Conservation (phyloP, 768 basidiomycete genomes). For the Podaxis pistillaris region DNA sequence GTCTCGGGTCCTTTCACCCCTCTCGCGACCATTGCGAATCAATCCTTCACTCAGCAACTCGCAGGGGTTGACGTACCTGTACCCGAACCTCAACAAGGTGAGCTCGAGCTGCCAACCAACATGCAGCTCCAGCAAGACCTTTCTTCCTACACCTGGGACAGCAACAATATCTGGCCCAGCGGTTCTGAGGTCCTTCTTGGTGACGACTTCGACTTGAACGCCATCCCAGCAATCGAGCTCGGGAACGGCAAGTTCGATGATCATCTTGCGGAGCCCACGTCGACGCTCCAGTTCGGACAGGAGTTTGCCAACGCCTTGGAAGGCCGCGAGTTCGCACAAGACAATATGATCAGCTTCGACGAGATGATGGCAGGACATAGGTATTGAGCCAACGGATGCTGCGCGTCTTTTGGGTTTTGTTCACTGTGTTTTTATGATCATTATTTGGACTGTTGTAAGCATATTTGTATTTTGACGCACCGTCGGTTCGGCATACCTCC, state of each 20-base stretch:
- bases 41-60: slow-evolving; percentile 22
- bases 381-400: slow-evolving; percentile 33
- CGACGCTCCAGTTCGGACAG: slow-evolving; percentile 30
- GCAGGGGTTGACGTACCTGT: slow-evolving; percentile 18
- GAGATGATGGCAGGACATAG: slow-evolving; percentile 40
- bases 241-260: slow-evolving; percentile 46
- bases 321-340: slow-evolving; percentile 22
- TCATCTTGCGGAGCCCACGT: slow-evolving; percentile 21
- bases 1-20: slow-evolving; percentile 51
- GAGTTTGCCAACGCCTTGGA: slow-evolving; percentile 31
- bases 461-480: slow-evolving; percentile 27
- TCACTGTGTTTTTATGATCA: slow-evolving; percentile 18
- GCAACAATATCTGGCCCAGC: slow-evolving; percentile 29
- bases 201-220: slow-evolving; percentile 65
- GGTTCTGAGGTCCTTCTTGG: slow-evolving; percentile 38
- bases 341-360: slow-evolving; percentile 36
- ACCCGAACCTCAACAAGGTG: slow-evolving; percentile 27
- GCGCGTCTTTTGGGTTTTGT: slow-evolving; percentile 31
- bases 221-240: slow-evolving; percentile 66
- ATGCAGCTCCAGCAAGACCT: slow-evolving; percentile 40
- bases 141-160: slow-evolving; percentile 36
- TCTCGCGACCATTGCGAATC: slow-evolving; percentile 27
- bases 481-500: slow-evolving; percentile 10
- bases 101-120: slow-evolving; percentile 37
- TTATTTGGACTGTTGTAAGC: slow-evolving; percentile 28